Base-by-base conservation (phyloP, 2,329 filamentous ascomycete genomes). In the Trichoderma simmonsii region DNA sequence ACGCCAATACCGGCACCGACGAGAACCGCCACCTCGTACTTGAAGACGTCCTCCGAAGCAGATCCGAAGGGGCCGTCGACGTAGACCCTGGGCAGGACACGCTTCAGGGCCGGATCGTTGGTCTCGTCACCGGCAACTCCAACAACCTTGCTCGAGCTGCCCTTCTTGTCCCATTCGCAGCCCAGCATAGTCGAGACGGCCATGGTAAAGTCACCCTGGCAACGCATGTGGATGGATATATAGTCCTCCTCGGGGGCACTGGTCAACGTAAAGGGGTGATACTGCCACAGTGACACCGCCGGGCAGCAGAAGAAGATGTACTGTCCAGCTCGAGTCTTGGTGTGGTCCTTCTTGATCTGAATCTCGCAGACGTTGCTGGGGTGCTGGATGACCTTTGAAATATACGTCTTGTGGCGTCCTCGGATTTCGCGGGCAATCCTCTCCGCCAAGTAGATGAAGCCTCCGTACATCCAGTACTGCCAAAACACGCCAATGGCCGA, bases 231-330 rank as follows among this genome's bases (percentile, higher is more conserved):
- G 51, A 97, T 90, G 1, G 93, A 95, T 76, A 96, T 94, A 82
- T 95, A 95, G 80, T 96, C 93, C 83, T 97, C 93, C 82, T 97
- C 93, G 4, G 93, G 93, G 1, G 93, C 93, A 74, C 92, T 95
- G 14, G 93, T 97, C 63, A 96, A 85, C 2, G 93, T 95, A 81
- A 96, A 96, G 0, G 93, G 93, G 77, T 95, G 93, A 79, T 96
- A 95, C 82, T 96, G 93, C 92, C 92, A 96, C 60, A 96, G 86
- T 1, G 93, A 95, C 18, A 96, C 90, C 75, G 93, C 92, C 1
- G 93, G 93, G 80, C 93, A 96, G 85, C 92, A 95, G 76, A 96
- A 86, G 84, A 95, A 95, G 77, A 97, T 95, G 83, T 96, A 96
- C 86, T 94, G 92, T 65, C 93, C 93, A 24, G 93, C 92, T 67